A percentile compares a stretch with the other conserved stretches of the same genome.
Conservation (phyloP, 805 yeast genomes). For the Schwanniomyces yamadae region DNA sequence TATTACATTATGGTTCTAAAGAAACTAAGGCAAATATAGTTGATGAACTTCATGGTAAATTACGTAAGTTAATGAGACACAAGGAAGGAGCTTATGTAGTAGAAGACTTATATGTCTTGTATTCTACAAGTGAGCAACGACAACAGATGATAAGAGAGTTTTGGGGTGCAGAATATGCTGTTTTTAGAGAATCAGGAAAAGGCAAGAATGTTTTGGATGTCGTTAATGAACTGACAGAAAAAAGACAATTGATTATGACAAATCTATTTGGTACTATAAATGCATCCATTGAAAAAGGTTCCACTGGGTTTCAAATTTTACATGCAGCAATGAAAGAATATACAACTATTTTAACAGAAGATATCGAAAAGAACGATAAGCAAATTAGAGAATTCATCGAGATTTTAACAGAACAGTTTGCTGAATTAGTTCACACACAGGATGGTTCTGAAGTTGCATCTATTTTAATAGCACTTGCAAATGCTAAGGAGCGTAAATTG, state of each 20-base stretch:
- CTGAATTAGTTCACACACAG: conserved; percentile 91
- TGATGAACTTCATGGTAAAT: conserved; percentile 84
- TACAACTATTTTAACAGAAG: conserved; percentile 64
- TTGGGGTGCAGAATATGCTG: conserved; percentile 94
- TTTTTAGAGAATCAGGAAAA: conserved; percentile 74
- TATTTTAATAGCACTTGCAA: conserved; percentile 73
- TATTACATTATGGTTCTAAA: conserved; percentile 88
- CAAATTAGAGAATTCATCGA: conserved; percentile 83
- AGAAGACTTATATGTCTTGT: conserved; percentile 85
- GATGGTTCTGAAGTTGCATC: conserved; percentile 94
- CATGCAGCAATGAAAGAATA: conserved; percentile 96
- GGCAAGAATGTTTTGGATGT: conserved; percentile 65
- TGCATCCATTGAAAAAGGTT: conserved; percentile 92
- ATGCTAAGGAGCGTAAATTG: conserved; percentile 87
- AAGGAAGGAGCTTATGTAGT: conserved; percentile 98
- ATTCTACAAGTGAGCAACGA: conserved; percentile 80
- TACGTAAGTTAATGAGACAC: conserved; percentile 91
- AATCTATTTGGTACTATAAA: conserved; percentile 81
- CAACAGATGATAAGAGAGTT: conserved; percentile 92
- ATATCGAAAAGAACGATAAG: conserved; percentile 39
- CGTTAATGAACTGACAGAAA: conserved; percentile 67
- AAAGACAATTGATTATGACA: conserved; percentile 68
- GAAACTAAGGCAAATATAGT: conserved; percentile 73
- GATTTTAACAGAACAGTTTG: conserved; percentile 79
- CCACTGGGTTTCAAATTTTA: conserved; percentile 91